Evolutionary conservation across 495 filamentous ascomycete genomes (phyloP).

Genomic region (Barbatosphaeria neglecta): DNA sequence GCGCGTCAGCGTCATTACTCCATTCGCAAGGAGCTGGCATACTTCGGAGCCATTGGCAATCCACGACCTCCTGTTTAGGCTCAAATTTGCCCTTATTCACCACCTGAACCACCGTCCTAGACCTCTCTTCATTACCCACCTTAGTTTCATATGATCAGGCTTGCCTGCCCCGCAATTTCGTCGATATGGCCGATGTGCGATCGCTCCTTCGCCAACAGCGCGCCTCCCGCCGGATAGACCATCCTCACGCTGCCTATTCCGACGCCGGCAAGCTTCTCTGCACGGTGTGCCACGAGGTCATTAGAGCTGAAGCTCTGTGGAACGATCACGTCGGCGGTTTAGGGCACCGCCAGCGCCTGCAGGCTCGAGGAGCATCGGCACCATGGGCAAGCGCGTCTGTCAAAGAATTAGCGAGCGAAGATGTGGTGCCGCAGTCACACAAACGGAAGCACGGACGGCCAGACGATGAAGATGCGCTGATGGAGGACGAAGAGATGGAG

Average conservation of each 20-base stretch:
- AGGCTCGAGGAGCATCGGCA: constrained; percentile 8
- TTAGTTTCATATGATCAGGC: background rate
- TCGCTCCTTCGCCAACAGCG: constrained; percentile 74
- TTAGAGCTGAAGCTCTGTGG: constrained; percentile 54
- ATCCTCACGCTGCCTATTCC: constrained; percentile 51
- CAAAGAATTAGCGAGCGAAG: background rate
- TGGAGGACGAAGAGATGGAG: constrained; percentile 17
- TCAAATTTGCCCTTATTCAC: background rate
- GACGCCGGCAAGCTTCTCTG: constrained; percentile 49
- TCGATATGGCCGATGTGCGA: constrained; percentile 70
- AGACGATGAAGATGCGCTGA: constrained; percentile 20
- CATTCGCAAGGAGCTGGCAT: background rate
- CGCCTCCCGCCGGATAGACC: constrained; percentile 58
- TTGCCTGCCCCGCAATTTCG: background rate
- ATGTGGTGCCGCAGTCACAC: constrained; percentile 2
- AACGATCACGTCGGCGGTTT: constrained; percentile 40
- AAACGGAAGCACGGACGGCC: constrained; percentile 32
- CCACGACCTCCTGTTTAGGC: background rate
- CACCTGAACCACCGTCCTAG: background rate
- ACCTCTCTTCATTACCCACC: background rate
- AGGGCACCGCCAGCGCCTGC: constrained; percentile 31
- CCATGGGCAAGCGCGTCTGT: constrained; percentile 5
- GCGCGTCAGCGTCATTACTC: background rate
- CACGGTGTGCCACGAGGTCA: constrained; percentile 41
- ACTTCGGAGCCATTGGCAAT: background rate